A percentile compares a stretch with the other conserved stretches of the same genome.
These are phyloP conservation scores for Arabidopsis lyrata DNA, from an alignment of 441 rosid species.

Conservation along the genomic window DNA sequence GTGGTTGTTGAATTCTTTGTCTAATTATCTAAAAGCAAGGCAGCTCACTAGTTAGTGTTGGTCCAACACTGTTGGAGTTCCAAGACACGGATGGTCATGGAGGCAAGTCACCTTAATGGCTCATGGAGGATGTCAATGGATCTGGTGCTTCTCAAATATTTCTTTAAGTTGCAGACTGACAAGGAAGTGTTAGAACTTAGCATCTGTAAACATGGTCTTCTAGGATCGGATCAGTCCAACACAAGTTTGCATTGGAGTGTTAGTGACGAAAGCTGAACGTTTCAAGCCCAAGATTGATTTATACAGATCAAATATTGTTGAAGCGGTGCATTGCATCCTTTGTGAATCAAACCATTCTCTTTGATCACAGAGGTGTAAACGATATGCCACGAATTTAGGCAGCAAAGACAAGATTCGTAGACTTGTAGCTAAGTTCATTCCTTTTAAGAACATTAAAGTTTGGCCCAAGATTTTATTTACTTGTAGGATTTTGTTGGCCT, in stretches of 20 bases:
- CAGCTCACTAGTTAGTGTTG: background rate
- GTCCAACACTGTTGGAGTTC: background rate
- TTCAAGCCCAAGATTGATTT: background rate
- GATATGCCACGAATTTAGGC: background rate
- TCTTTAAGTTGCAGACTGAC: background rate
- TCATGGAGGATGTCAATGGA: conserved; percentile 4
- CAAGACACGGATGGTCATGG: background rate
- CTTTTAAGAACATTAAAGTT: background rate
- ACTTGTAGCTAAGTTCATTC: background rate
- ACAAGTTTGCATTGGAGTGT: background rate
- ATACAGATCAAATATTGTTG: background rate
- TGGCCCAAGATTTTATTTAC: background rate
- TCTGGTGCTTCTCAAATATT: background rate
- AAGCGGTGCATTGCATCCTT: background rate
- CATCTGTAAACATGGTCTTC: background rate
- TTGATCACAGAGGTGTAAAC: background rate
- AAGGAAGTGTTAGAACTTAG: background rate
- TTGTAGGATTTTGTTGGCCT: background rate
- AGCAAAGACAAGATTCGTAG: background rate
- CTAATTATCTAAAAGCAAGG: background rate
- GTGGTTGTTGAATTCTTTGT: background rate
- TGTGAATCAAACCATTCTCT: background rate
- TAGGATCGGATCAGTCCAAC: background rate
- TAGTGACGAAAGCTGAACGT: background rate
- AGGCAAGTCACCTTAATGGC: background rate